phyloP scores from a whole-genome alignment of 164 flowering plant genomes.

The Stephania cephalantha region DNA sequence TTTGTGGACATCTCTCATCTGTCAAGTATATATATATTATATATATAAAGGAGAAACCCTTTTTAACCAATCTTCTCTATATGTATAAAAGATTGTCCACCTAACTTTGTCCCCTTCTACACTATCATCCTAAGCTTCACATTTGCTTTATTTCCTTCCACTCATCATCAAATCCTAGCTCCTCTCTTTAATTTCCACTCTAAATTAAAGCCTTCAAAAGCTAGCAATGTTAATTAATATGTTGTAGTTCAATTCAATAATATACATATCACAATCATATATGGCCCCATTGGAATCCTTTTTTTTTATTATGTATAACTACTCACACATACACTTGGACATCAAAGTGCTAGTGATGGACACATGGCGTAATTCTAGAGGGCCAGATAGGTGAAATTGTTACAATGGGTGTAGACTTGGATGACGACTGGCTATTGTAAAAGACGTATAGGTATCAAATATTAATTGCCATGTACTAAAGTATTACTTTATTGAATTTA shows the following conservation, averaged over 20 bases:
- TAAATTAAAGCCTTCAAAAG: not conserved
- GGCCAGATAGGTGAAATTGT: not conserved
- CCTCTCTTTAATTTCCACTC: not conserved
- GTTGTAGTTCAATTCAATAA: conserved; percentile 1
- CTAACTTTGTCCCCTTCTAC: conserved; percentile 13
- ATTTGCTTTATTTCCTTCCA: not conserved
- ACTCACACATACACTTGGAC: not conserved
- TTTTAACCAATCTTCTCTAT: conserved; percentile 4
- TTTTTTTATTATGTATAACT: not conserved
- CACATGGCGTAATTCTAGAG: conserved; percentile 1
- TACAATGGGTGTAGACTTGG: not conserved
- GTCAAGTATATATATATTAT: too few species aligned
- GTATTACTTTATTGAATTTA: not conserved
- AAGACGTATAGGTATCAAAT: not conserved
- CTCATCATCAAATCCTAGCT: not conserved
- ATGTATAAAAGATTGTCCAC: conserved; percentile 3
- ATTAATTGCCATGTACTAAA: not conserved
- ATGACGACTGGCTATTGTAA: not conserved
- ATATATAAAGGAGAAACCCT: conserved; percentile 4
- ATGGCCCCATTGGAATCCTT: not conserved
- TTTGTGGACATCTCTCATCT: not conserved
- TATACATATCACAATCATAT: not conserved
- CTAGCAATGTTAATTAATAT: not conserved
- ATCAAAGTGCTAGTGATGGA: not conserved
- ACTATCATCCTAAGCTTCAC: not conserved